Evolutionary conservation across 768 basidiomycete species (phyloP).

Genomic region (Chalciporus piperatus): DNA sequence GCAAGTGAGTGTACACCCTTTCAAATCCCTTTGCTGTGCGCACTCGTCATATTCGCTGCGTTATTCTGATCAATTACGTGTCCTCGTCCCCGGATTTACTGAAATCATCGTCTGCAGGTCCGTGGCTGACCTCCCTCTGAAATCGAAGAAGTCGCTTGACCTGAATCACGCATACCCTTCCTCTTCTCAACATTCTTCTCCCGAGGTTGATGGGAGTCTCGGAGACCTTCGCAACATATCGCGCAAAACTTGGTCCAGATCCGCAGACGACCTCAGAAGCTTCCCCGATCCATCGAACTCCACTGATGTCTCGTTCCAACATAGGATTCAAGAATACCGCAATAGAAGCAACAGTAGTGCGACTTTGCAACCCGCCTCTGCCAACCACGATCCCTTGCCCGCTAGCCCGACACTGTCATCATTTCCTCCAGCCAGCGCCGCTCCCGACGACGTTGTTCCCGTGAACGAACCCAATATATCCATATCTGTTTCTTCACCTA

Average conservation of each 20-base stretch:
- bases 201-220: conserved; percentile 36
- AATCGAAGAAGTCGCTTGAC: conserved; percentile 45
- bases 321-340: conserved; percentile 64
- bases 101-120: conserved; percentile 45
- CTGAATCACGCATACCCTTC: conserved; percentile 32
- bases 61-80: conserved; percentile 5
- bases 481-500: conserved; percentile 47
- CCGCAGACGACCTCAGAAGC: conserved; percentile 74
- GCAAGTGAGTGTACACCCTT: conserved; percentile 44
- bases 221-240: conserved; percentile 73
- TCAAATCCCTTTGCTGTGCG: background rate
- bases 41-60: conserved; percentile 2
- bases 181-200: conserved; percentile 30
- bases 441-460: conserved; percentile 14
- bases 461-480: conserved; percentile 38
- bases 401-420: conserved; percentile 38
- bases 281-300: conserved; percentile 37
- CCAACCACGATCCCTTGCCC: conserved; percentile 23
- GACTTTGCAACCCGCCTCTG: conserved; percentile 42
- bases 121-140: conserved; percentile 58
- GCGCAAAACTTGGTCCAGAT: conserved; percentile 73
- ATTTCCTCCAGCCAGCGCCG: conserved; percentile 35
- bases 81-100: conserved; percentile 10
- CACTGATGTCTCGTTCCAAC: conserved; percentile 53
- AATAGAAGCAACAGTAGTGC: conserved; percentile 56